Conservation (phyloP, 1,284 basidiomycete genomes). For the Malassezia globosa region DNA sequence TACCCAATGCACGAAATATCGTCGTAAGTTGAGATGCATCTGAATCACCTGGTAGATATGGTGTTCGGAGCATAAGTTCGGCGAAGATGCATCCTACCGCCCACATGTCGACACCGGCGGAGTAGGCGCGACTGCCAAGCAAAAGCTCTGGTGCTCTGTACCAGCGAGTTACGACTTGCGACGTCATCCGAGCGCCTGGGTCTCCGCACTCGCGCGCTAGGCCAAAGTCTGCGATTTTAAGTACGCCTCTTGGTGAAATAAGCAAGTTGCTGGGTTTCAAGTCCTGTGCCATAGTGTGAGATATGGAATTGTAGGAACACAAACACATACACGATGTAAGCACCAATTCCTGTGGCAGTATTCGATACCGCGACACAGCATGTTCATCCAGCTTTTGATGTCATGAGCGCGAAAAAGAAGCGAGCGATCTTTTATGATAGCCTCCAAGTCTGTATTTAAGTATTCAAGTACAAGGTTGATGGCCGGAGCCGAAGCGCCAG, state of each 20-base stretch:
- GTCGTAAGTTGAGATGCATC: constrained; percentile 94
- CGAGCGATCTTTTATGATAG: constrained; percentile 82
- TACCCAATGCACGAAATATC: constrained; percentile 84
- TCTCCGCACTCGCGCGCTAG: constrained; percentile 89
- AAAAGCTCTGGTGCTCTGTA: constrained; percentile 90
- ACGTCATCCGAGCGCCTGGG: constrained; percentile 89
- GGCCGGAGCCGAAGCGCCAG: constrained; percentile 62
- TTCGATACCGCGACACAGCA: constrained; percentile 89
- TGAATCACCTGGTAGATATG: constrained; percentile 80
- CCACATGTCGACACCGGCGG: constrained; percentile 82
- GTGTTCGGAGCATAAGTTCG: constrained; percentile 84
- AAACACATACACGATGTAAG: constrained; percentile 66
- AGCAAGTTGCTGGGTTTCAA: constrained; percentile 97
- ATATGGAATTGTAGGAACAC: not conserved
- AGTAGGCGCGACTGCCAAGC: constrained; percentile 76
- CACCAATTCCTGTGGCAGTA: constrained; percentile 93
- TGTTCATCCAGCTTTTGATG: constrained; percentile 98
- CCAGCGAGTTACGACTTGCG: constrained; percentile 94
- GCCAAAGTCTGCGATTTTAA: constrained; percentile 99
- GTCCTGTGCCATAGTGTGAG: no score
- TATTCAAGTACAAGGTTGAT: constrained; percentile 96
- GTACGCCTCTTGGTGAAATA: constrained; percentile 74
- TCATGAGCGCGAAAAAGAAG: constrained; percentile 87
- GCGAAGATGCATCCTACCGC: constrained; percentile 92
- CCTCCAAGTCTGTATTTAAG: constrained; percentile 91